These are phyloP conservation scores for Chalciporus chontae DNA, from an alignment of 768 basidiomycete species.

Conservation along the genomic window DNA sequence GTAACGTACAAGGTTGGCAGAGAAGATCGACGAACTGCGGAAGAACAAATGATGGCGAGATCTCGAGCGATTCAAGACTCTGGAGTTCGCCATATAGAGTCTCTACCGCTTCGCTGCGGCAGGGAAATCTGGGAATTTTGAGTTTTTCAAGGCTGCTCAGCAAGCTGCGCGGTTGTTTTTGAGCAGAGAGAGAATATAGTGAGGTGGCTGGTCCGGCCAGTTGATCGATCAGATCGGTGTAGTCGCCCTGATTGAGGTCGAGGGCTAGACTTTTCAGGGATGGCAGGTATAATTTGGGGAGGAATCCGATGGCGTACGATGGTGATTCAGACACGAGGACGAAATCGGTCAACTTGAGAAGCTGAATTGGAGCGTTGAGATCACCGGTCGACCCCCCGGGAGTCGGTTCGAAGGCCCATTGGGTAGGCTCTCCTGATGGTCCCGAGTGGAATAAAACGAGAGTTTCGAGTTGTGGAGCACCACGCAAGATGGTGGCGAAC, in stretches of 20 bases:
- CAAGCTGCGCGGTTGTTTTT: conserved; percentile 31
- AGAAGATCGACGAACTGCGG: conserved; percentile 26
- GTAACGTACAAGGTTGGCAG: neutral
- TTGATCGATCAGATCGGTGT: conserved; percentile 42
- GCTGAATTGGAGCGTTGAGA: conserved; percentile 15
- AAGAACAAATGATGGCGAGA: conserved; percentile 33
- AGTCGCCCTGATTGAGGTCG: conserved; percentile 57
- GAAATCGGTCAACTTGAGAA: conserved; percentile 27
- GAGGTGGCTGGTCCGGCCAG: conserved; percentile 30
- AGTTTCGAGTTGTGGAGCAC: conserved; percentile 50
- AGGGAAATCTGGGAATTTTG: conserved; percentile 50
- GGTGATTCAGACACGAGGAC: conserved; percentile 50
- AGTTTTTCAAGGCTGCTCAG: conserved; percentile 49
- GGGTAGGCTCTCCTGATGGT: conserved; percentile 28
- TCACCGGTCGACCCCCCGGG: conserved; percentile 1
- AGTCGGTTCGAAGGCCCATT: too few relatives aligned
- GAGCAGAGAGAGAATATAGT: conserved; percentile 15
- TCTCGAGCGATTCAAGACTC: conserved; percentile 42
- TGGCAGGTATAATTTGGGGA: conserved; percentile 33
- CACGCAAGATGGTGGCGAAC: conserved; percentile 49
- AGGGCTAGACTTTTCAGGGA: conserved; percentile 39
- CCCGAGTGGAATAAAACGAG: conserved; percentile 58
- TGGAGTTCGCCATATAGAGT: conserved; percentile 45
- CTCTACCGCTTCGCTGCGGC: conserved; percentile 31
- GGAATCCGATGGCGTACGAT: conserved; percentile 35